A percentile compares a stretch with the other conserved stretches of the same genome.
These are phyloP conservation scores for Roridomyces roridus DNA, from an alignment of 768 basidiomycete species.

Conservation along the genomic window DNA sequence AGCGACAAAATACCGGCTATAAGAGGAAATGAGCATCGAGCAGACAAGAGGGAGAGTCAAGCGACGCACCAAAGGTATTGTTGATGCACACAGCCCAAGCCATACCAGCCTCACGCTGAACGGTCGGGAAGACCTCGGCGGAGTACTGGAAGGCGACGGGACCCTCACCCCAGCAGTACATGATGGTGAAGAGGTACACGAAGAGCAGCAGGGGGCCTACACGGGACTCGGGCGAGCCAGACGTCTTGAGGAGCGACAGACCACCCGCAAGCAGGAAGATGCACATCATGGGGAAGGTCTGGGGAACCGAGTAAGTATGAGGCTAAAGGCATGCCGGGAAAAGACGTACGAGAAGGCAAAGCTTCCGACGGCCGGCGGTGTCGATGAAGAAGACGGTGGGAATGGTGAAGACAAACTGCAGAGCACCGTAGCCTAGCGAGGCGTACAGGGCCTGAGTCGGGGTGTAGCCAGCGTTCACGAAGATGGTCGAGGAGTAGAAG, in stretches of 20 bases:
- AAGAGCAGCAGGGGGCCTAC: slow-evolving; percentile 26
- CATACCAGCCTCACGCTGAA: slow-evolving; percentile 34
- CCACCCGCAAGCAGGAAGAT: slow-evolving; percentile 46
- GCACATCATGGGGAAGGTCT: slow-evolving; percentile 52
- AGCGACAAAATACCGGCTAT: slow-evolving; percentile 34
- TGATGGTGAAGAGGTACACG: slow-evolving; percentile 30
- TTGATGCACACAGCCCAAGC: slow-evolving; percentile 32
- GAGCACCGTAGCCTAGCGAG: slow-evolving; percentile 39
- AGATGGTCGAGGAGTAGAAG: slow-evolving; percentile 46
- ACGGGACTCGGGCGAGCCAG: neutral
- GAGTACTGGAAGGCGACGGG: slow-evolving; percentile 50
- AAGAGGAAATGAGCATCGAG: slow-evolving; percentile 13
- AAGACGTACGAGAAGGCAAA: slow-evolving; percentile 29
- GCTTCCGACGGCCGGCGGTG: slow-evolving; percentile 28
- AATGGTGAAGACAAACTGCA: slow-evolving; percentile 29
- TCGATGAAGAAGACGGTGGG: slow-evolving; percentile 25
- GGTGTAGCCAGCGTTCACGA: slow-evolving; percentile 38
- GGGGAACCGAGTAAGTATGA: neutral
- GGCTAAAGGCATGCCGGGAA: slow-evolving; percentile 30
- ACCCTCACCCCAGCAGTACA: slow-evolving; percentile 27
- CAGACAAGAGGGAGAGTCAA: neutral
- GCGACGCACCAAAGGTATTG: slow-evolving; percentile 2
- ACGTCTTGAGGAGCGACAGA: slow-evolving; percentile 37
- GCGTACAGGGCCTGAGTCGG: slow-evolving; percentile 28
- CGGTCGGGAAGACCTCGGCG: slow-evolving; percentile 40